A percentile compares a stretch with the other conserved stretches of the same genome.
These are phyloP conservation scores for Botrytis byssoidea DNA, from an alignment of 2,329 filamentous ascomycete species.

Conservation along the genomic window DNA sequence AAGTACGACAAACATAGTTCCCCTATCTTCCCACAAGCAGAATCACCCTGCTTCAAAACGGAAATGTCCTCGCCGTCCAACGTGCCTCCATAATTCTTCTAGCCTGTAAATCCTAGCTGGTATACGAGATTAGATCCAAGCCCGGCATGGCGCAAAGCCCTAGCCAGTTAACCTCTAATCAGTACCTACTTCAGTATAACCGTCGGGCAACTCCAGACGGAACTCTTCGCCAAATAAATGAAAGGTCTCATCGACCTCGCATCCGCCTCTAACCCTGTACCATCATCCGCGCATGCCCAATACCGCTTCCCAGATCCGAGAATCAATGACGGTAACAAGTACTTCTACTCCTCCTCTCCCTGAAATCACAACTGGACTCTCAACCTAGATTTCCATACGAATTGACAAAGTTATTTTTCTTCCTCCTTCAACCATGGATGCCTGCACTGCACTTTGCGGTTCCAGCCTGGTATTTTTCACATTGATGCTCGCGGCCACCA, in stretches of 20 bases:
- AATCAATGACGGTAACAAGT: constrained; percentile 80
- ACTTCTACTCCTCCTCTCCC: constrained; percentile 58
- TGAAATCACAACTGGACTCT: constrained; percentile 52
- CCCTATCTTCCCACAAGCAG: constrained; percentile 53
- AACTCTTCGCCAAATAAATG: constrained; percentile 43
- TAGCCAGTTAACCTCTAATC: constrained; percentile 77
- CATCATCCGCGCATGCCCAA: constrained; percentile 73
- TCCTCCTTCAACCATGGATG: constrained; percentile 67
- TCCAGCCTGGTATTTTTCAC: constrained; percentile 72
- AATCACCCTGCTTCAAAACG: constrained; percentile 66
- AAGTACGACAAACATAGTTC: constrained; percentile 64
- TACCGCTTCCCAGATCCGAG: constrained; percentile 73
- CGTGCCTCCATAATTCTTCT: constrained; percentile 73
- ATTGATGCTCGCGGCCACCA: constrained; percentile 70
- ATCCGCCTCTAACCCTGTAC: constrained; percentile 36
- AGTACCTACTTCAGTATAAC: constrained; percentile 78
- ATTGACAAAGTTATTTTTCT: constrained; percentile 71
- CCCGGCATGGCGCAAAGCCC: constrained; percentile 67
- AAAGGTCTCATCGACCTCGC: constrained; percentile 35
- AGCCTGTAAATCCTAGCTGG: constrained; percentile 77
- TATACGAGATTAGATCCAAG: constrained; percentile 64
- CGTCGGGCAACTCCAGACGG: constrained; percentile 63
- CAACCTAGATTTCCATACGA: constrained; percentile 74
- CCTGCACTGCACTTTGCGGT: constrained; percentile 69
- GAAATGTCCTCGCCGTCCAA: constrained; percentile 66